phyloP scores from a whole-genome alignment of 495 filamentous ascomycete species.

The Penicillium tannophilum region DNA sequence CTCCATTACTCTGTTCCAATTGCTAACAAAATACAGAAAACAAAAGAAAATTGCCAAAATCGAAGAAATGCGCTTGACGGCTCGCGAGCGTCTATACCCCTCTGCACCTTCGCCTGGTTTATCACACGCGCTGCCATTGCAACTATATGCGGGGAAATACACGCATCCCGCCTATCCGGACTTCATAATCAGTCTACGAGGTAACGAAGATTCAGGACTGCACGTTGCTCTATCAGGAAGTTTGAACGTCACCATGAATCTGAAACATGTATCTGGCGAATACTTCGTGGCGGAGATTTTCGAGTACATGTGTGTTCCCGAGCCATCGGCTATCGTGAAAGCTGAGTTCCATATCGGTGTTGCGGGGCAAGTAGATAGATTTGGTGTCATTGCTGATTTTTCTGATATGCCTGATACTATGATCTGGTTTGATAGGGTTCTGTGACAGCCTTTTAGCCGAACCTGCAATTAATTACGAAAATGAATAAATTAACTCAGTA shows the following conservation, averaged over 20 bases:
- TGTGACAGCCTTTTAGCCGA: no score
- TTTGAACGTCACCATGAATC: background rate
- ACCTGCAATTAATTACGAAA: no score
- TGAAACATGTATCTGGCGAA: slow-evolving; percentile 19
- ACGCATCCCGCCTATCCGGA: slow-evolving; percentile 10
- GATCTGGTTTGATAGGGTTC: slow-evolving; percentile 27
- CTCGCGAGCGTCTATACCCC: slow-evolving; percentile 10
- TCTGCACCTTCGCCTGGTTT: slow-evolving; percentile 16
- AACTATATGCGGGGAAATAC: slow-evolving; percentile 22
- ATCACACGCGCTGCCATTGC: slow-evolving; percentile 15
- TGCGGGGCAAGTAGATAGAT: slow-evolving; percentile 30
- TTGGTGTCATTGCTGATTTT: slow-evolving; percentile 33
- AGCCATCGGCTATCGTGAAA: background rate
- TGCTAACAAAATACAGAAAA: background rate
- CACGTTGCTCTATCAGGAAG: slow-evolving; percentile 2
- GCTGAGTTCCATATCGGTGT: slow-evolving; percentile 40
- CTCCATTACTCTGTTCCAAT: background rate
- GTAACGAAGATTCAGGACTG: background rate
- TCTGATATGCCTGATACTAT: slow-evolving; percentile 31
- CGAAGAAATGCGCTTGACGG: background rate
- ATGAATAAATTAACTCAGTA: no score
- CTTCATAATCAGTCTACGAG: slow-evolving; percentile 2
- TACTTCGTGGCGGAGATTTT: slow-evolving; percentile 19
- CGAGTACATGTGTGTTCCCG: background rate
- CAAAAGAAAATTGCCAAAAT: slow-evolving; percentile 4